Base-by-base conservation (phyloP, 352 stramenopile species). In the Phytopythium oedochilum region DNA sequence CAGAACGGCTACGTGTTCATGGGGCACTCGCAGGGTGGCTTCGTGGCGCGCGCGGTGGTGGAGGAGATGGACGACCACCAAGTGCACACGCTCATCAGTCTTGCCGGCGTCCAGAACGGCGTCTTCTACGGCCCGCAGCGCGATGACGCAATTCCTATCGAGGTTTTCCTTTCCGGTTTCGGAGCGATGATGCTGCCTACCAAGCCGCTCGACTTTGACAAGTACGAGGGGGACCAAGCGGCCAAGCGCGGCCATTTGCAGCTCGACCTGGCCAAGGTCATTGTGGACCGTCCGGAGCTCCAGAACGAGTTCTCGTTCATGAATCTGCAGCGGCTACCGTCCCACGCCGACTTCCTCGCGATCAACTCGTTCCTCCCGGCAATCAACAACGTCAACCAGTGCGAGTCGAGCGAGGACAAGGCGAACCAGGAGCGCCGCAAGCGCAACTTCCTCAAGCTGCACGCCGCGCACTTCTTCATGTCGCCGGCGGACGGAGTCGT, bases 51-150 rank as follows among this genome's bases (percentile, higher is more conserved):
- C 17, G 68, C 65, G 10, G 72, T 86, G 15, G 51, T 83, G n/a
- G 75, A 86, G 53, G 64, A 77, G 35, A 81, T 80, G 71, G 62
- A 85, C 47, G 71, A 83, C 47, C 75, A 85, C 63, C 74, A 73
- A 15, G 64, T 72, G 22, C 57, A 72, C 35, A 63, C 63, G 31
- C 55, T 83, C 36, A 62, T 85, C 46, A 78, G 66, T 55, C 58
- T 85, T 8, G 75, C 71, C 0, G 72, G 75, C 2, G 63, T 66
- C 2, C 70, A 81, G 43, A 83, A 83, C 55, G 71, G 75, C 22
- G 63, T 72, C 50, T 86, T 86, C 55, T 78, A 78, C 55, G 73
- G 72, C 1, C 72, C 70, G 0, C 72, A 84, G 45, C 23, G 45
- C 0, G 60, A 34, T 34, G 73, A 84, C 51, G 26, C 29, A 3